A percentile compares a stretch with the other conserved stretches of the same genome.
Conservation (phyloP, 2,329 filamentous ascomycete genomes). For the Colletotrichum melonis region DNA sequence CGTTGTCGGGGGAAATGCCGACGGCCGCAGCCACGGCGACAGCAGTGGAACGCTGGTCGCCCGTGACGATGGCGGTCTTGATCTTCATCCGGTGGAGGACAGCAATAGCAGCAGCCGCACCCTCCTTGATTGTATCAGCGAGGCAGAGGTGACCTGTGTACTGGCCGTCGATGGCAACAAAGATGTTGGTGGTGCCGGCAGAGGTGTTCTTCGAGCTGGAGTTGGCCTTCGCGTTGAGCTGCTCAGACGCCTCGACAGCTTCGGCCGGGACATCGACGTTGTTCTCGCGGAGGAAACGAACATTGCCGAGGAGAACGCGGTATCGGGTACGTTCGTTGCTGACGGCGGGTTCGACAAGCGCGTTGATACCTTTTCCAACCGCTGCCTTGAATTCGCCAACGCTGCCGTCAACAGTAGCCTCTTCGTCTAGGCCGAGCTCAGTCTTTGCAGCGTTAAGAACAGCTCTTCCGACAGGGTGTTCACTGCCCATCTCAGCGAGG, state of each 20-base stretch:
- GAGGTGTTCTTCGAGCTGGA: constrained; percentile 46
- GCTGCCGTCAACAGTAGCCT: constrained; percentile 83
- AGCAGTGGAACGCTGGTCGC: constrained; percentile 88
- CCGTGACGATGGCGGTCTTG: constrained; percentile 91
- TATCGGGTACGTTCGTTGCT: constrained; percentile 78
- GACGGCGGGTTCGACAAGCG: constrained; percentile 81
- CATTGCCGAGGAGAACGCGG: constrained; percentile 85
- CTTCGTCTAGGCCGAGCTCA: constrained; percentile 77
- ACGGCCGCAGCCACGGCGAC: constrained; percentile 84
- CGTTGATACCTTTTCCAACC: constrained; percentile 87
- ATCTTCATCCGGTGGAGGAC: constrained; percentile 88
- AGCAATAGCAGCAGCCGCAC: constrained; percentile 81
- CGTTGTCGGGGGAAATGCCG: constrained; percentile 80
- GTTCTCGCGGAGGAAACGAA: constrained; percentile 78
- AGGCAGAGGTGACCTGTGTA: constrained; percentile 88
- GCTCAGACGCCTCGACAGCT: constrained; percentile 72
- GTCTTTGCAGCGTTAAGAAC: constrained; percentile 81
- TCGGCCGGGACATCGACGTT: constrained; percentile 73
- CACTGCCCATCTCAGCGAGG: constrained; percentile 94
- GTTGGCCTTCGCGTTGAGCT: constrained; percentile 61
- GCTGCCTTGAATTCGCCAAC: constrained; percentile 86
- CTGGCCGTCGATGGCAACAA: constrained; percentile 84
- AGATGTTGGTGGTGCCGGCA: constrained; percentile 89
- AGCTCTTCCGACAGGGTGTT: constrained; percentile 95
- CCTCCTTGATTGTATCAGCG: constrained; percentile 90